These are phyloP conservation scores for Sclerotiophoma versabilis DNA, from an alignment of 2,329 filamentous ascomycete species.

Conservation along the genomic window DNA sequence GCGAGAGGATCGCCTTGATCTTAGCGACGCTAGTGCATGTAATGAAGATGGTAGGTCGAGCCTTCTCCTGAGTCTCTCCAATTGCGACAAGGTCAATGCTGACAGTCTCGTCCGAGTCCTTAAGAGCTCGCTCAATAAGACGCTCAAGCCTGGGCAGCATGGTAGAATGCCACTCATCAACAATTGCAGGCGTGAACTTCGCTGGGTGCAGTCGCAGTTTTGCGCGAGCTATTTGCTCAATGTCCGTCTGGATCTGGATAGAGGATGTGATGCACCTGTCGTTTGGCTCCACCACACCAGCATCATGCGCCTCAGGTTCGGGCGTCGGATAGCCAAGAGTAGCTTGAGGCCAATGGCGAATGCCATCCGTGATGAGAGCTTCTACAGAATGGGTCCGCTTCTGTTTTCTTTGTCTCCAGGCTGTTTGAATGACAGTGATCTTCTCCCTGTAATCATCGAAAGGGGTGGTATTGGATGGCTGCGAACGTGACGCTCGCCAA, in stretches of 20 bases:
- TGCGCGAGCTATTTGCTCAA: constrained; percentile 34
- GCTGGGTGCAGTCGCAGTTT: constrained; percentile 52
- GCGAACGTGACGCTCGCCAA: constrained; percentile 41
- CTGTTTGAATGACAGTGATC: constrained; percentile 48
- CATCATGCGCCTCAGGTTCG: constrained; percentile 37
- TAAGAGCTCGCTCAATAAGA: constrained; percentile 73
- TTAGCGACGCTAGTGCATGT: constrained; percentile 78
- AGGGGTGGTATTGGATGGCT: constrained; percentile 27
- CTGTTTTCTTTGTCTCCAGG: constrained; percentile 47
- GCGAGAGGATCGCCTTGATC: constrained; percentile 74
- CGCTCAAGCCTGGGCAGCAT: constrained; percentile 77
- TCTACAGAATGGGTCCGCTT: constrained; percentile 38
- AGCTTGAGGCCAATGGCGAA: constrained; percentile 46
- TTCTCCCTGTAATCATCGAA: constrained; percentile 50
- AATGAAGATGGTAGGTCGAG: constrained; percentile 76
- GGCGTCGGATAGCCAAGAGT: constrained; percentile 44
- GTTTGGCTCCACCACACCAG: constrained; percentile 25
- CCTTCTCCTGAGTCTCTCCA: constrained; percentile 70
- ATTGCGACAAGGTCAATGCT: constrained; percentile 80
- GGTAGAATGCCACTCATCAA: constrained; percentile 75
- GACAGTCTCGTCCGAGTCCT: constrained; percentile 76
- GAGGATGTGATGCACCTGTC: constrained; percentile 37
- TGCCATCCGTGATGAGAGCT: constrained; percentile 40
- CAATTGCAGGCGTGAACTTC: constrained; percentile 65
- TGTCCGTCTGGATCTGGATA: constrained; percentile 45